Percentiles rank a stretch among this genome's conserved stretches.
Evolutionary conservation across 2,329 filamentous ascomycete species (phyloP).

Genomic region (Claviceps monticola): DNA sequence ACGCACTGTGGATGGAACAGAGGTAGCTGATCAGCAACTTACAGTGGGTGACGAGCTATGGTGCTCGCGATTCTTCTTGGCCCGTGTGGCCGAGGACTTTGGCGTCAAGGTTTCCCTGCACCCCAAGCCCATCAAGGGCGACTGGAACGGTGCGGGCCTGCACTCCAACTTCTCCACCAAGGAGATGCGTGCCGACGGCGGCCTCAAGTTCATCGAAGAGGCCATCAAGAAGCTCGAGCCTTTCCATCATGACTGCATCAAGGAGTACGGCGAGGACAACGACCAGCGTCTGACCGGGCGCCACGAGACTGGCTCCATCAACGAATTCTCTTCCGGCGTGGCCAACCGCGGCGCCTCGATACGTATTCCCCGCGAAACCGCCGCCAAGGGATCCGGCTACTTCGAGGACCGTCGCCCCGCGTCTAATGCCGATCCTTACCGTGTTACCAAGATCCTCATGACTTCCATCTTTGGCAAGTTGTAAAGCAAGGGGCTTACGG

Average conservation of each 20-base stretch:
- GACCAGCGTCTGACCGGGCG: slow-evolving; percentile 82
- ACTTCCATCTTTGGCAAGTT: slow-evolving; percentile 43
- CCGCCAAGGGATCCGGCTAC: slow-evolving; percentile 84
- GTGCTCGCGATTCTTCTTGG: slow-evolving; percentile 69
- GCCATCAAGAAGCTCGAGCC: slow-evolving; percentile 72
- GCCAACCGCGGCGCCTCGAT: slow-evolving; percentile 93
- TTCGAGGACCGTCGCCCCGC: slow-evolving; percentile 78
- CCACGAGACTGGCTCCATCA: slow-evolving; percentile 89
- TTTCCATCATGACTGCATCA: slow-evolving; percentile 73
- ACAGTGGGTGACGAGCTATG: slow-evolving; percentile 91
- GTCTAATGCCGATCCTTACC: slow-evolving; percentile 79
- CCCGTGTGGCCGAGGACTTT: slow-evolving; percentile 90
- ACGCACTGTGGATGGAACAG: neutral
- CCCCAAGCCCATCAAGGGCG: slow-evolving; percentile 88
- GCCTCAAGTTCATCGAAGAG: slow-evolving; percentile 88
- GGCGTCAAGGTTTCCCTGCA: slow-evolving; percentile 90
- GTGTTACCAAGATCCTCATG: slow-evolving; percentile 66
- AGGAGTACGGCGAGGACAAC: slow-evolving; percentile 92
- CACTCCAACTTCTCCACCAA: slow-evolving; percentile 89
- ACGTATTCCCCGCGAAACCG: slow-evolving; percentile 76
- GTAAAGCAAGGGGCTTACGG: slow-evolving; percentile 3
- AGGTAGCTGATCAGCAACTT: neutral
- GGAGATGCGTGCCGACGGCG: slow-evolving; percentile 78
- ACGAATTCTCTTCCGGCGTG: slow-evolving; percentile 85
- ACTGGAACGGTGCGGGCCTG: slow-evolving; percentile 89